Evolutionary conservation across 176 grass and related monocot species (phyloP), one percentile per base, ranked within the genome.

Genomic region (Phoenix dactylifera): DNA sequence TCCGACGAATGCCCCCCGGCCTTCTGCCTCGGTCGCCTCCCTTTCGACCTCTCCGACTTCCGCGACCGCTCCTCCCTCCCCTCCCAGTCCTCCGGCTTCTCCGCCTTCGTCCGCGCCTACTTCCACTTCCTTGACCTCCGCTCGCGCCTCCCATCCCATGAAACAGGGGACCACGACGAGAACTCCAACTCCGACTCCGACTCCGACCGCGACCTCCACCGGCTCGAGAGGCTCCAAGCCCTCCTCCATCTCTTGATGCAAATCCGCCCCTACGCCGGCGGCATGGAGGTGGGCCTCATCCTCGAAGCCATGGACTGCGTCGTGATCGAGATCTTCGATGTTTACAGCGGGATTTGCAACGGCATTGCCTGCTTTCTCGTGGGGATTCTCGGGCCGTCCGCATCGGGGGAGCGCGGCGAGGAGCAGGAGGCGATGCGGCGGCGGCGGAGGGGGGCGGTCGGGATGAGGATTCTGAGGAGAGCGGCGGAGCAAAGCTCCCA

Each of bases 31-130:
- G 87, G 84, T 12, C 84, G 87, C 55, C 79, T 98, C 32, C 87
- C 87, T 0, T 98, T 98, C 63, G 93, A 98, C 64, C 85, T 92
- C 73, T 86, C 84, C 18, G 93, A 98, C 28, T 92, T 98, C 70
- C 73, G 28, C 17, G 93, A 88, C 60, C 76, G 79, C 63, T 88
- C 87, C 3, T 71, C 86, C 4, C 50, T 76, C 18, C 65, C 76
- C 15, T 28, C 83, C 15, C 74, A 51, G 3, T 51, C 87, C 3
- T 76, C 63, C 0, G 81, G 65, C 2, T 28, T 89, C 73, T 78
- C 93, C 9, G 70, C 82, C 25, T 91, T 98, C 68, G 67, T 98
- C 57, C 86, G 87, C 60, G 84, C 87, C 6, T 97, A 97, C 62
- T 97, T 97, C 84, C 74, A 67, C 65, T 97, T 91, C 82, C 87